These are phyloP conservation scores for Populus trichocarpa DNA, from an alignment of 441 rosid genomes.

Conservation along the genomic window DNA sequence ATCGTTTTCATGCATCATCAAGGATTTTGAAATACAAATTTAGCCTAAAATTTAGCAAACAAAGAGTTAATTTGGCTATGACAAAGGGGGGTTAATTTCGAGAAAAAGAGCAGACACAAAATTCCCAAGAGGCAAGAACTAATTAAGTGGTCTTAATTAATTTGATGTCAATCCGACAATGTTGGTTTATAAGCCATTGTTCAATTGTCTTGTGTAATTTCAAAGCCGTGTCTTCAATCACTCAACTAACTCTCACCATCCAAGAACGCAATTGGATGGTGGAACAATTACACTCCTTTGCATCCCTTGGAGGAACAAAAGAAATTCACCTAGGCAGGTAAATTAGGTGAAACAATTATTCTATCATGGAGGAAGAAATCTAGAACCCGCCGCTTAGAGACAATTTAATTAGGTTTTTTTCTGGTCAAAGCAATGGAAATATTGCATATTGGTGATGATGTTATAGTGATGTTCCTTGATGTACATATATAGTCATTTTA, in stretches of 20 bases:
- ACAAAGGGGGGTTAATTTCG: neutral
- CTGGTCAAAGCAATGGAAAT: conserved; percentile 13
- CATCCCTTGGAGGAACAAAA: neutral
- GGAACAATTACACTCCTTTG: neutral
- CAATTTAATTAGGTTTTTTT: conserved; percentile 15
- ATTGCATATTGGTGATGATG: neutral
- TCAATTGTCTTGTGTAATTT: neutral
- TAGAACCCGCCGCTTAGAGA: conserved; percentile 8
- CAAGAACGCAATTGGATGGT: neutral
- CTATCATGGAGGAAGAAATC: neutral
- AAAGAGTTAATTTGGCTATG: neutral
- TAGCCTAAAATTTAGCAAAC: neutral
- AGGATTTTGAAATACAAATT: no score
- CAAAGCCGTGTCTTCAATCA: neutral
- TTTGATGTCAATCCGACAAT: neutral
- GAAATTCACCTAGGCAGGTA: conserved; percentile 11
- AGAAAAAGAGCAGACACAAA: neutral
- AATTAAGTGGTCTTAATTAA: neutral
- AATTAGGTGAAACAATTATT: conserved; percentile 24
- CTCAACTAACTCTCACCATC: neutral
- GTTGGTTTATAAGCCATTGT: neutral
- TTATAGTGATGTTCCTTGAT: neutral
- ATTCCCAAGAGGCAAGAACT: neutral
- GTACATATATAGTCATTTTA: neutral
- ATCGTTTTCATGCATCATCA: no score